Percentiles rank a stretch among this genome's conserved stretches.
Evolutionary conservation across 257 asterid genomes (phyloP).

Genomic region (Nicotiana sylvestris): DNA sequence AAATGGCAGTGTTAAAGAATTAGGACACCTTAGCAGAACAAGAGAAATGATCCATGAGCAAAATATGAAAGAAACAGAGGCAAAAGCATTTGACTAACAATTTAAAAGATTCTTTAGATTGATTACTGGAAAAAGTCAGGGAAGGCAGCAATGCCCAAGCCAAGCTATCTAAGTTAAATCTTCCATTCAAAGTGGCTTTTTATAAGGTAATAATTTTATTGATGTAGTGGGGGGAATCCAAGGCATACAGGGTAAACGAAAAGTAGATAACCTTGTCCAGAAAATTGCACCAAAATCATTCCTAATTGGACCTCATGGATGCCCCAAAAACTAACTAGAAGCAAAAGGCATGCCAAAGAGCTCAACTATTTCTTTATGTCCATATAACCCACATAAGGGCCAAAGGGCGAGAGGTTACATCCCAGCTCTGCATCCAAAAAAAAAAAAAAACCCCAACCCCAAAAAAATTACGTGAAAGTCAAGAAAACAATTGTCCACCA

Average conservation of each 20-base stretch:
- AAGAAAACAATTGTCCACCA: background rate
- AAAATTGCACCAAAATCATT: background rate
- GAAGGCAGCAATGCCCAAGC: background rate
- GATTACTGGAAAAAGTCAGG: background rate
- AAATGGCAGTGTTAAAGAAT: background rate
- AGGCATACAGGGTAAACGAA: background rate
- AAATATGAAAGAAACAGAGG: background rate
- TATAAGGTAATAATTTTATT: background rate
- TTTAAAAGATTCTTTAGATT: background rate
- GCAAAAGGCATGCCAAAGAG: background rate
- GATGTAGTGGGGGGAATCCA: background rate
- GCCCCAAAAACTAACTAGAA: conserved; percentile 4
- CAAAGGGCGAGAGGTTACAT: background rate
- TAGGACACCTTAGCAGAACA: background rate
- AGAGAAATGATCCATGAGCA: conserved; percentile 1
- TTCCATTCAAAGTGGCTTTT: background rate
- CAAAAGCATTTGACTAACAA: background rate
- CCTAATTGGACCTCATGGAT: background rate
- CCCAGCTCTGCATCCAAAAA: background rate
- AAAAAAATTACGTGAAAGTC: background rate
- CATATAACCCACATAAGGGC: background rate
- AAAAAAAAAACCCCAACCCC: too few species aligned
- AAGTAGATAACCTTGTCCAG: background rate
- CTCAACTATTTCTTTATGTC: background rate
- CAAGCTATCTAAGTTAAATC: background rate